phyloP scores from a whole-genome alignment of 2,329 filamentous ascomycete genomes.

The Colletotrichum tofieldiae region DNA sequence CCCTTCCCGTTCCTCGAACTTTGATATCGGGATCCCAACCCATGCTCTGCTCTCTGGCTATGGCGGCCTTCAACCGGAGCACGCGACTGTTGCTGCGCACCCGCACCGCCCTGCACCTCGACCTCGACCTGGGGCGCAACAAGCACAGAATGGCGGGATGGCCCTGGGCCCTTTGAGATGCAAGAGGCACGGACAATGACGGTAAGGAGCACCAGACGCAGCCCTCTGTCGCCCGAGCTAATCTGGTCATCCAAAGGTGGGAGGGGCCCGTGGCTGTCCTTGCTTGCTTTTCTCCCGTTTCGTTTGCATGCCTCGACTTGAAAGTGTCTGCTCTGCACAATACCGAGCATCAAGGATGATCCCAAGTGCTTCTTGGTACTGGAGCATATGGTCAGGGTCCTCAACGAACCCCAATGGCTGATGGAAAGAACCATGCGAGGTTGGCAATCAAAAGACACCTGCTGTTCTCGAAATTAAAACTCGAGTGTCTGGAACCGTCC shows the following conservation, averaged over 20 bases:
- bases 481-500: neutral
- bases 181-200: constrained; percentile 32
- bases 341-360: neutral
- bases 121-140: no score
- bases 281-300: constrained; percentile 18
- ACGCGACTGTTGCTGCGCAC: neutral
- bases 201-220: constrained; percentile 22
- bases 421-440: neutral
- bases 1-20: neutral
- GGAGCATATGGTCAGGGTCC: neutral
- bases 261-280: constrained; percentile 6
- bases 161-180: neutral
- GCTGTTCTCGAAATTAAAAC: neutral
- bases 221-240: constrained; percentile 2
- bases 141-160: no score
- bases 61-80: neutral
- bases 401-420: neutral
- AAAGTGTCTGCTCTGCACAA: neutral
- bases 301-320: constrained; percentile 8
- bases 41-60: neutral
- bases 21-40: neutral
- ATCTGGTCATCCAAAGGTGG: neutral
- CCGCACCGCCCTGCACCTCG: neutral
- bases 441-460: constrained; percentile 2
- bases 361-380: neutral